These are phyloP conservation scores for Spongiforma sp. DNA, from an alignment of 1,284 basidiomycete species.

Conservation along the genomic window DNA sequence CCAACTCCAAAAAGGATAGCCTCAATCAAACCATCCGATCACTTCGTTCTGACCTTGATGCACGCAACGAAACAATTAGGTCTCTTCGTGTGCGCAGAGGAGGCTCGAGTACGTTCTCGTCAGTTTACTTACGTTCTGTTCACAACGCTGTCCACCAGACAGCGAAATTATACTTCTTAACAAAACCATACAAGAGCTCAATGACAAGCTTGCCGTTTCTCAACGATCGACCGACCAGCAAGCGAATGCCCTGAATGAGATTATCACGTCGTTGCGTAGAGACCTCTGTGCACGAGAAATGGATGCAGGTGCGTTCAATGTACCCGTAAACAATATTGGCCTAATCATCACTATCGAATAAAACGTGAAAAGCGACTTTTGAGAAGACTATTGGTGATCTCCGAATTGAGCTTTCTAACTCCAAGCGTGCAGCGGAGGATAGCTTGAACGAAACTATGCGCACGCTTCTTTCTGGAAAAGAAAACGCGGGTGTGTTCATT, in stretches of 20 bases:
- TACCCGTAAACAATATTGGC: background rate
- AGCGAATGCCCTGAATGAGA: background rate
- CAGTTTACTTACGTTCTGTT: background rate
- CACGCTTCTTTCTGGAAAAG: background rate
- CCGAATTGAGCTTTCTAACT: background rate
- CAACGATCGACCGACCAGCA: background rate
- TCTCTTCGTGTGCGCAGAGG: background rate
- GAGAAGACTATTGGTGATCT: background rate
- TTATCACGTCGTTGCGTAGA: background rate
- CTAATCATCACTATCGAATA: background rate
- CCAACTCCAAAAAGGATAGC: background rate
- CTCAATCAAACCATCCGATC: background rate
- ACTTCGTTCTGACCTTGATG: too few relatives aligned
- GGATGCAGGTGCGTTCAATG: background rate
- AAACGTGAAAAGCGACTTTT: too few relatives aligned
- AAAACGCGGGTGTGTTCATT: constrained; percentile 4
- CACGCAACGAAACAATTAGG: background rate
- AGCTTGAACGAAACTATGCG: background rate
- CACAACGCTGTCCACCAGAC: background rate
- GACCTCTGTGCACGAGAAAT: background rate
- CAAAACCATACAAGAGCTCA: background rate
- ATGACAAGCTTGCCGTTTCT: background rate
- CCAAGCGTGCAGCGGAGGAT: background rate
- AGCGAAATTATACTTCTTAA: background rate
- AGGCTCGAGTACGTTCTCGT: background rate